phyloP scores from a whole-genome alignment of 164 flowering plant species.

The Dillenia suffruticosa region DNA sequence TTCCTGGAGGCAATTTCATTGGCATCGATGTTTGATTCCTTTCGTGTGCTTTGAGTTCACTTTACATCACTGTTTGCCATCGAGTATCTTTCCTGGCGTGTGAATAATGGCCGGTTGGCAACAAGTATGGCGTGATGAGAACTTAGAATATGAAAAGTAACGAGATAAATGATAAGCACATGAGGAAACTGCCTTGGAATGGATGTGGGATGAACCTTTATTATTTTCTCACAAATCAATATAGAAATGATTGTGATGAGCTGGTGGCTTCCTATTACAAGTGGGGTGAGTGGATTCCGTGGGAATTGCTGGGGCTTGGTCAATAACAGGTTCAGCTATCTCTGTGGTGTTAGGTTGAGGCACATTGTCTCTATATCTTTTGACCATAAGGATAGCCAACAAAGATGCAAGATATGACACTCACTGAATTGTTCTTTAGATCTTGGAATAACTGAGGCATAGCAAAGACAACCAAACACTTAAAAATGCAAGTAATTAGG shows the following conservation, averaged over 20 bases:
- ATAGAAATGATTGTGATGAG: too few relatives aligned
- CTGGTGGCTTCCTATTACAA: too few relatives aligned
- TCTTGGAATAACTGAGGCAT: not conserved
- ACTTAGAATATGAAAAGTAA: not conserved
- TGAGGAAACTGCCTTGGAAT: too few relatives aligned
- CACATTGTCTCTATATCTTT: not conserved
- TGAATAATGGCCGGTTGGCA: not conserved
- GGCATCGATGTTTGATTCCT: not conserved
- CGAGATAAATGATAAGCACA: not conserved
- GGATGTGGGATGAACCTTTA: too few relatives aligned
- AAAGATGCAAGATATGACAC: not conserved
- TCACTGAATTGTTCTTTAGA: not conserved
- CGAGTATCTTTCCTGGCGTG: not conserved
- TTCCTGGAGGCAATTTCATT: not conserved
- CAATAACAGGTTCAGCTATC: too few relatives aligned
- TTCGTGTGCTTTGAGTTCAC: not conserved
- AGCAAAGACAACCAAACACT: slow-evolving; percentile 7
- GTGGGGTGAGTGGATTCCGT: too few relatives aligned
- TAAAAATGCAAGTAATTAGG: not conserved
- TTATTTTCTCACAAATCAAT: too few relatives aligned
- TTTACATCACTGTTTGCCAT: not conserved
- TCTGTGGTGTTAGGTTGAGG: too few relatives aligned
- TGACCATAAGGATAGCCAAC: slow-evolving; percentile 1
- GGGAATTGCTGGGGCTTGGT: too few relatives aligned
- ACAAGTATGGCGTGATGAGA: not conserved